Evolutionary conservation across 305 asterid genomes (phyloP).

Genomic region (Fraxinus platypoda): DNA sequence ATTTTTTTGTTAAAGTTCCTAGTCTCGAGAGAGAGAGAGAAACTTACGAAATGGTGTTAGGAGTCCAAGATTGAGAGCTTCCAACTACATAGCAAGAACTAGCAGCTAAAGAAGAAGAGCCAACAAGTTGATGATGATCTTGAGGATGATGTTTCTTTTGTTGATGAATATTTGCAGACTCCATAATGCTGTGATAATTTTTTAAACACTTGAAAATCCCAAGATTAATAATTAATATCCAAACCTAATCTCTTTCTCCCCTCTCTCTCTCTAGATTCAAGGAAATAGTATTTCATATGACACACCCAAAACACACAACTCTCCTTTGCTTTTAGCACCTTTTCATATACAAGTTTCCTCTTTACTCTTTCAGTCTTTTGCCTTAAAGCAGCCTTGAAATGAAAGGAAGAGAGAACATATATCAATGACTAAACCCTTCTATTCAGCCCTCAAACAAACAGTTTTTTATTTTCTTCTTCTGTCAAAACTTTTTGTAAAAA

Average conservation of each 20-base stretch:
- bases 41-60: conserved; percentile 65
- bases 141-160: conserved; percentile 36
- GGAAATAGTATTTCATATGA: conserved; percentile 43
- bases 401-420: conserved; percentile 29
- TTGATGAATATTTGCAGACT: conserved; percentile 64
- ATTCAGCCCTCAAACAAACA: conserved; percentile 16
- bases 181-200: conserved; percentile 58
- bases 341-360: conserved; percentile 39
- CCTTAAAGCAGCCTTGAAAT: conserved; percentile 48
- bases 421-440: conserved; percentile 19
- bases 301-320: conserved; percentile 32
- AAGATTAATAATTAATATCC: conserved; percentile 50
- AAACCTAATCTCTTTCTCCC: conserved; percentile 30
- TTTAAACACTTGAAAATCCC: conserved; percentile 76
- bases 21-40: conserved; percentile 26
- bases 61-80: conserved; percentile 51
- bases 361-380: conserved; percentile 68
- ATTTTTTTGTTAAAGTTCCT: not conserved
- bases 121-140: conserved; percentile 47
- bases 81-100: conserved; percentile 43
- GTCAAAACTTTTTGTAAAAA: not conserved
- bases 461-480: not conserved
- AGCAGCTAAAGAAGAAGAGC: conserved; percentile 35
- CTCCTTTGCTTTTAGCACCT: conserved; percentile 42
- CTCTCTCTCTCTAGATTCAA: conserved; percentile 21